These are phyloP conservation scores for Botrytis galanthina DNA, from an alignment of 2,329 filamentous ascomycete genomes.

Conservation along the genomic window DNA sequence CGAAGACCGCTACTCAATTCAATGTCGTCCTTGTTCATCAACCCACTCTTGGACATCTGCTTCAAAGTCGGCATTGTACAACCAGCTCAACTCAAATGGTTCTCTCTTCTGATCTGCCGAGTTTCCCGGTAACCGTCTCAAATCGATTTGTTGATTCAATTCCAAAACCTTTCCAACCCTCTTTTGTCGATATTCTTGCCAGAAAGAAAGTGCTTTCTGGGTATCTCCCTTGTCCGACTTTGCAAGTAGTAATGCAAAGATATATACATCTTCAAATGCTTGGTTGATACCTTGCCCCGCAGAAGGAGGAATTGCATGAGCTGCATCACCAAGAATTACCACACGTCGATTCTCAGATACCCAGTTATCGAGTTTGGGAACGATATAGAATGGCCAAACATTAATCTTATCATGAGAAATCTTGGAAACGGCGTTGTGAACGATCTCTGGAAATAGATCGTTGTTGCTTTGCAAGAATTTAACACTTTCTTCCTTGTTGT, in stretches of 20 bases:
- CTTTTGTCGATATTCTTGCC: slow-evolving; percentile 50
- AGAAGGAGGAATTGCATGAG: slow-evolving; percentile 49
- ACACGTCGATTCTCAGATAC: slow-evolving; percentile 39
- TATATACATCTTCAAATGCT: slow-evolving; percentile 51
- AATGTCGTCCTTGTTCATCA: slow-evolving; percentile 7
- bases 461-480: slow-evolving; percentile 40
- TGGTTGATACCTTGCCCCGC: slow-evolving; percentile 49
- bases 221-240: slow-evolving; percentile 32
- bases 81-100: slow-evolving; percentile 36
- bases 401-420: slow-evolving; percentile 41
- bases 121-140: slow-evolving; percentile 20
- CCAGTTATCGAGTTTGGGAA: slow-evolving; percentile 46
- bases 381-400: slow-evolving; percentile 47
- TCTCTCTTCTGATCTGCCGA: slow-evolving; percentile 44
- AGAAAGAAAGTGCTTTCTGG: slow-evolving; percentile 40
- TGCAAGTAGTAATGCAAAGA: slow-evolving; percentile 43
- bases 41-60: slow-evolving; percentile 22
- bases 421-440: slow-evolving; percentile 41
- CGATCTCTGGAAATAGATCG: slow-evolving; percentile 40
- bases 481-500: slow-evolving; percentile 42
- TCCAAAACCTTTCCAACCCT: slow-evolving; percentile 48
- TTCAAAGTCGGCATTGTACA: slow-evolving; percentile 24
- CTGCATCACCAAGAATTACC: slow-evolving; percentile 49
- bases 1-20: not conserved
- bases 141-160: slow-evolving; percentile 47